A percentile compares a stretch with the other conserved stretches of the same genome.
Evolutionary conservation across 2,329 filamentous ascomycete species (phyloP).

Genomic region (Neopestalotiopsis rosae): DNA sequence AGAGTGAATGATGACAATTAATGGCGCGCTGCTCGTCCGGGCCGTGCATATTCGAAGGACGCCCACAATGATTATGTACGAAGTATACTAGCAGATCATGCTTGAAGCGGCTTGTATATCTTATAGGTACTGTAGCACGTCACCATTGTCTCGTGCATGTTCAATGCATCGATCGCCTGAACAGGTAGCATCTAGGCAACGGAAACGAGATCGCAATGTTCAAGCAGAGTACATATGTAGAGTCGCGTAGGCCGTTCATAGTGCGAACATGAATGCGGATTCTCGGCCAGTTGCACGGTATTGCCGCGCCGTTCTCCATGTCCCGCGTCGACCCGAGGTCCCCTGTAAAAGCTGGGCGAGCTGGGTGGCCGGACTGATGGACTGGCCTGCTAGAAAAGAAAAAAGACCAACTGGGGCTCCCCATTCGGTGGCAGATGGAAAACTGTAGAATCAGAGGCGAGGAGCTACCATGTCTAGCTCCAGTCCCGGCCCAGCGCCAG

Average conservation of each 20-base stretch:
- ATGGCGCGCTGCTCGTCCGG: background rate
- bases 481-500: background rate
- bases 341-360: background rate
- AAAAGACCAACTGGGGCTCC: background rate
- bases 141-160: background rate
- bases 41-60: no score
- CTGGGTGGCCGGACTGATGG: background rate
- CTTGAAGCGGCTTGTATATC: no score
- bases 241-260: background rate
- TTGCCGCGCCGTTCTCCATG: background rate
- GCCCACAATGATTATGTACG: no score
- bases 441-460: conserved; percentile 6
- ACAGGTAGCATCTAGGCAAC: no score
- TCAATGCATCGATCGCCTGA: no score
- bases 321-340: conserved; percentile 6
- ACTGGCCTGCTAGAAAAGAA: background rate
- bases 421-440: conserved; percentile 4
- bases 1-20: background rate
- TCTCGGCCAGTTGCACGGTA: background rate
- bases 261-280: background rate
- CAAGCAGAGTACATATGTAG: background rate
- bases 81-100: no score
- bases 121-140: background rate
- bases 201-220: background rate
- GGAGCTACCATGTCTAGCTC: background rate